Evolutionary conservation across 805 yeast genomes (phyloP), one percentile per base, ranked within the genome.

Genomic region (Clavispora santaluciae): DNA sequence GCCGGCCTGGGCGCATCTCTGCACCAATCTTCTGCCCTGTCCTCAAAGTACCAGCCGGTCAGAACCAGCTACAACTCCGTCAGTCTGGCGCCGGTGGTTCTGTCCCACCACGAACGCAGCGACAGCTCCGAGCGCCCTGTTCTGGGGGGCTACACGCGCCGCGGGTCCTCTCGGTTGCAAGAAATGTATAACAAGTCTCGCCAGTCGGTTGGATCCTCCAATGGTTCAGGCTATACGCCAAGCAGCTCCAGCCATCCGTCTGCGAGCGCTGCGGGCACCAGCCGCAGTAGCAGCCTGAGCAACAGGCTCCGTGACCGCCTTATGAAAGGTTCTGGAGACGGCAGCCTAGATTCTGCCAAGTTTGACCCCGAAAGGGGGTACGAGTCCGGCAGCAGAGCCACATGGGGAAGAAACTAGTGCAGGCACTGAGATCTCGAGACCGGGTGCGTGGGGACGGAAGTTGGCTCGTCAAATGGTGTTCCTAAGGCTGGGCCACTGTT

Each of bases 141-240:
- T 12, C 31, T 28, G 31, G 25, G 36, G 2, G 24, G 25, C 4
- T 63, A 64, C 45, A 56, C 61, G 6, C 60, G 69, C 9, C 51
- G 69, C 35, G 52, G 65, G 1, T 55, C 64, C 17, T 61, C 69
- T 37, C 47, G 66, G 25, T 55, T 69, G 35, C 68, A 62, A 49
- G 72, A 65, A 36, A 52, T 69, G 64, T 61, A 69, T 50, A 61
- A 68, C 42, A 60, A 59, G 44, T 64, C 73, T 7, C 51, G 70
- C 18, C 18, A 28, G 10, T 28, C 31, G 18, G 72, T 64, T 44
- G 68, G 66, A 36, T 50, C 62, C 13, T 50, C 56, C 2, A 64
- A 70, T 2, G 69, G 68, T 6, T 50, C 63, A 4, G 66, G 65
- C 5, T 59, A 57, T 39, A 54, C 51, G 9, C 31, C 31, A 3